Conservation (phyloP, 2,329 filamentous ascomycete genomes). For the Arthrobotrys megalospora region DNA sequence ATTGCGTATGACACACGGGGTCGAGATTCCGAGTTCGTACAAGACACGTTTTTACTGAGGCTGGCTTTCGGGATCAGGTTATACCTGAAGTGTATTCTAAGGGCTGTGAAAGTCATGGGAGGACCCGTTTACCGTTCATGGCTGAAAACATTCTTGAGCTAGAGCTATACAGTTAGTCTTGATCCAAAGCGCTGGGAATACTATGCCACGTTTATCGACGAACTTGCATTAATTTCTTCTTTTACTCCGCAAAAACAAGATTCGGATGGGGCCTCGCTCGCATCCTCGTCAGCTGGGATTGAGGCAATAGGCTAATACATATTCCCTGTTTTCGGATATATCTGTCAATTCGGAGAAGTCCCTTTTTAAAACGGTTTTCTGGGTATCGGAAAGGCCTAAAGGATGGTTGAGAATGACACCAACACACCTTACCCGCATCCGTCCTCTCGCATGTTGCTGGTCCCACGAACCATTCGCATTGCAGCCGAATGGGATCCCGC, state of each 20-base stretch:
- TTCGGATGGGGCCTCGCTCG: not conserved
- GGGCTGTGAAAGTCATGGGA: not conserved
- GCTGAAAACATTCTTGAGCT: slow-evolving; percentile 16
- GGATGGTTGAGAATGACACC: not conserved
- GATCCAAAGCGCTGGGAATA: not conserved
- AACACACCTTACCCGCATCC: slow-evolving; percentile 20
- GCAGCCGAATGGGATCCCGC: slow-evolving; percentile 4
- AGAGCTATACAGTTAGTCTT: not conserved
- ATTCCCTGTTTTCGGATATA: slow-evolving; percentile 17
- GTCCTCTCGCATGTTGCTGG: slow-evolving; percentile 2
- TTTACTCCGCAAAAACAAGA: not conserved
- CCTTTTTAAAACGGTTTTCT: not conserved
- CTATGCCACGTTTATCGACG: not conserved
- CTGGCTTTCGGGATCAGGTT: not conserved
- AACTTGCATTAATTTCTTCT: not conserved
- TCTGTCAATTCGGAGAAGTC: slow-evolving; percentile 18
- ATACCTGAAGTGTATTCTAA: not conserved
- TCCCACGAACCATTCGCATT: slow-evolving; percentile 13
- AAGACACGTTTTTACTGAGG: not conserved
- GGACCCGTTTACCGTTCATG: slow-evolving; percentile 4
- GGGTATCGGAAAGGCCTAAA: not conserved
- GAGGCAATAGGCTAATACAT: slow-evolving; percentile 8
- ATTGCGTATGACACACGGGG: not conserved
- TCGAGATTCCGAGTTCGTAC: slow-evolving; percentile 1
- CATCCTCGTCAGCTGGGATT: slow-evolving; percentile 6